Base-by-base conservation (phyloP, 2,329 filamentous ascomycete species). In the Zymoseptoria tritici region DNA sequence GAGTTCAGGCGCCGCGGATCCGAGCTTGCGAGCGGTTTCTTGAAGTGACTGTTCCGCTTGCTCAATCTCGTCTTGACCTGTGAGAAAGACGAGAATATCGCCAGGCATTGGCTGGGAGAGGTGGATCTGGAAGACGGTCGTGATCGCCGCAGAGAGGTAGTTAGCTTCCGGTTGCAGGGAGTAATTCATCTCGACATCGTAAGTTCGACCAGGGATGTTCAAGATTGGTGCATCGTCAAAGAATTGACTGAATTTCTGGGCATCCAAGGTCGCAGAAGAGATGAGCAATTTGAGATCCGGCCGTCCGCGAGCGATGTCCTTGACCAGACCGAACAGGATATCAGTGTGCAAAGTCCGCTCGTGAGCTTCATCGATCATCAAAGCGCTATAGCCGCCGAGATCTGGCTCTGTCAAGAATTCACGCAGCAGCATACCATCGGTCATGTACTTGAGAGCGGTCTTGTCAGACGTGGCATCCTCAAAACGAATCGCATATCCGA, bases 311-410 rank as follows among this genome's bases (percentile, higher is more conserved):
- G 90, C 87, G 62, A 97, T 82, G 76, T 97, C 93, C 70, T 97
- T 97, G 59, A 96, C 81, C 36, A 99, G 76, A 9, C 90, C 91
- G 60, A 96, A 83, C 7, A 97, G 76, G 59, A 99, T 92, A 74
- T 99, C 94, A 0, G 93, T 96, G 57, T 91, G 86, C 0, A 97
- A 83, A 0, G 91, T 96, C 66, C 94, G 83, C 73, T 99, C 94
- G 82, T 99, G 94, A 0, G 94, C 94, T 73, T 99, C 94, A 72
- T 99, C 94, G 59, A 99, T 93, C 87, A 99, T 97, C 63, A 99
- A 77, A 11, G 87, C 90, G 4, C 90, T 89, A 68, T 97, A 97
- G 16, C 85, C 85, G 1, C 85, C 83, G 5, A 97, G 78, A 66
- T 93, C 86, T 0, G 93, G 92, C 69, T 96, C 91, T 0, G 90